phyloP scores from a whole-genome alignment of 305 asterid genomes.

The Fraxinus greggii region DNA sequence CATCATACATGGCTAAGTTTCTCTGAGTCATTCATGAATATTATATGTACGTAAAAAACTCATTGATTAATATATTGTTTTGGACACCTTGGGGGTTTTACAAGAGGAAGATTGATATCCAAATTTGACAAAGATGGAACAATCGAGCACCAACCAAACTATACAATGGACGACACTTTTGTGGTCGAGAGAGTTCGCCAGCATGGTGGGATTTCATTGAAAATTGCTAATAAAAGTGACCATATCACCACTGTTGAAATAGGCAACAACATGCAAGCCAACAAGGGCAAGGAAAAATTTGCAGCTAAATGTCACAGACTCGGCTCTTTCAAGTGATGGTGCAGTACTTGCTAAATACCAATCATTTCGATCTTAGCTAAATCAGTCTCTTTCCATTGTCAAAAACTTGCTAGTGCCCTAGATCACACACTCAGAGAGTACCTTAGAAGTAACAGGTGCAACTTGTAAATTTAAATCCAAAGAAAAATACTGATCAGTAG shows the following conservation, averaged over 20 bases:
- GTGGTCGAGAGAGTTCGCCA: background rate
- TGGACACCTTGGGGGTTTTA: background rate
- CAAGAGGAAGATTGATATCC: background rate
- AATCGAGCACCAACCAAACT: background rate
- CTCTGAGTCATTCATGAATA: background rate
- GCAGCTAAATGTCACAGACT: background rate
- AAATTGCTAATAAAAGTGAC: background rate
- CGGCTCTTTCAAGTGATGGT: background rate
- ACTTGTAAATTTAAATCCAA: background rate
- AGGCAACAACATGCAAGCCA: background rate
- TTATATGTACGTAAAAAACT: background rate
- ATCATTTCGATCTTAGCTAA: background rate
- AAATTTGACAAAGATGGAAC: background rate
- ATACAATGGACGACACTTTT: background rate
- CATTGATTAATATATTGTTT: background rate
- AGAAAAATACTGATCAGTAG: background rate
- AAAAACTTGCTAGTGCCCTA: background rate
- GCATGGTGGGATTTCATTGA: background rate
- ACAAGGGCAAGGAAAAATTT: background rate
- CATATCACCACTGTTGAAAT: background rate
- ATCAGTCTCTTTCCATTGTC: background rate
- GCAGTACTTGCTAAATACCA: background rate
- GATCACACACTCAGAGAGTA: background rate
- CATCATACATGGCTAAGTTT: too few species aligned
- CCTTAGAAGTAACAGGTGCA: background rate